phyloP scores from a whole-genome alignment of 345 rosid genomes.

The Kandelia obovata region DNA sequence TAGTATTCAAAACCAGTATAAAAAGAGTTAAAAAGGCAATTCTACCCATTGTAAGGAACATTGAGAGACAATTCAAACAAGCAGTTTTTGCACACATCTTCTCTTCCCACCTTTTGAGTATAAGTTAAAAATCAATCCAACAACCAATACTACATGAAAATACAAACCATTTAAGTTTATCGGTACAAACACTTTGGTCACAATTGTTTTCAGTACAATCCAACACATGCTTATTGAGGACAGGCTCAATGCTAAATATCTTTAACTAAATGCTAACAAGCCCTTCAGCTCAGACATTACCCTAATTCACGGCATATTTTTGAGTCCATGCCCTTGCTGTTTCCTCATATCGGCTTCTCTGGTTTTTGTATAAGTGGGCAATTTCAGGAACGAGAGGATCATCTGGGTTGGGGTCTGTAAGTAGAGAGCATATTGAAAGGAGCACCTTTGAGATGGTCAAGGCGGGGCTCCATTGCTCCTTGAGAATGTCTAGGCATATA shows the following conservation, averaged over 20 bases:
- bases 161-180: too few relatives aligned
- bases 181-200: background rate
- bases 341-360: conserved; percentile 24
- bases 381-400: conserved; percentile 28
- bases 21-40: too few relatives aligned
- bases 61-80: too few relatives aligned
- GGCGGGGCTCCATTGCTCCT: conserved; percentile 30
- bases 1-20: background rate
- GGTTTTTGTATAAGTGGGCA: conserved; percentile 21
- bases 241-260: background rate
- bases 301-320: conserved; percentile 23
- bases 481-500: conserved; percentile 31
- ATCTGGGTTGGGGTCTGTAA: conserved; percentile 26
- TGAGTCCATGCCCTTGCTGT: conserved; percentile 24
- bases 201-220: background rate
- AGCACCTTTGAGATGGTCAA: conserved; percentile 26
- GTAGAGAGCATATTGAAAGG: conserved; percentile 26
- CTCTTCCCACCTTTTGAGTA: too few relatives aligned
- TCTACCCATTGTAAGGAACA: too few relatives aligned
- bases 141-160: too few relatives aligned
- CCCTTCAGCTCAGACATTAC: background rate
- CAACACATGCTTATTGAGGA: background rate
- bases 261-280: background rate
- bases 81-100: too few relatives aligned
- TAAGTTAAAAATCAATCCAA: too few relatives aligned